Conservation (phyloP, 2,329 filamentous ascomycete species). For the Didymella arachidicola region DNA sequence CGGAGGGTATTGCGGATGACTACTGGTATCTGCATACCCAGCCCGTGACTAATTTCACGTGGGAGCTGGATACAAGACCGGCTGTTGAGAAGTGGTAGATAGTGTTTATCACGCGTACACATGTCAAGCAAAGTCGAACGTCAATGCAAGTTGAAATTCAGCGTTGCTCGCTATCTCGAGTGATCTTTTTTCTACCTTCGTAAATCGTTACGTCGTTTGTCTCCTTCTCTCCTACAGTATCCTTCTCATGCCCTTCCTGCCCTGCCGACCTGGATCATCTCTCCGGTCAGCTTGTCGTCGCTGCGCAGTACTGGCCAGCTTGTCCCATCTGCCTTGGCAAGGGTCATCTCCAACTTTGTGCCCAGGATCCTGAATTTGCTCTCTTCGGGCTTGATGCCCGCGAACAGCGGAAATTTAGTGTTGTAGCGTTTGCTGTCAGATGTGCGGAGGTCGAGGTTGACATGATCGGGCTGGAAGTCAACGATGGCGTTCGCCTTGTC, state of each 20-base stretch:
- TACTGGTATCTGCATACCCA: conserved; percentile 89
- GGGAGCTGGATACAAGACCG: conserved; percentile 81
- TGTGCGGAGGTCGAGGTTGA: conserved; percentile 85
- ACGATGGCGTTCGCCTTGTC: conserved; percentile 80
- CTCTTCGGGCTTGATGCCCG: conserved; percentile 75
- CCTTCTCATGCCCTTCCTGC: conserved; percentile 60
- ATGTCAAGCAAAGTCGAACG: not conserved
- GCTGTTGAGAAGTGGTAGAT: conserved; percentile 82
- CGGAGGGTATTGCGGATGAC: conserved; percentile 82
- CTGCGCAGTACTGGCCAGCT: conserved; percentile 87
- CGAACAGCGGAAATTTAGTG: conserved; percentile 77
- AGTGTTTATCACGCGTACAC: not conserved
- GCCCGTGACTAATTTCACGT: conserved; percentile 78
- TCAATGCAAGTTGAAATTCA: not conserved
- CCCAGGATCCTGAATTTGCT: conserved; percentile 83
- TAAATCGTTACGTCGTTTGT: conserved; percentile 20
- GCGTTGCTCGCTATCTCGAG: not conserved
- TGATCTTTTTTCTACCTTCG: conserved; percentile 11
- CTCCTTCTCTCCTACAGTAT: not conserved
- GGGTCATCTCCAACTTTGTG: conserved; percentile 83
- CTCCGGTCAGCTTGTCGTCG: conserved; percentile 74
- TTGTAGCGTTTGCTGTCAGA: conserved; percentile 84
- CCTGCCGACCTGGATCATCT: conserved; percentile 89
- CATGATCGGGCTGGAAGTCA: conserved; percentile 67
- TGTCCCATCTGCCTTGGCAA: conserved; percentile 75